A percentile compares a stretch with the other conserved stretches of the same genome.
These are phyloP conservation scores for Rhodosporidiobolus sp. DNA, from an alignment of 768 basidiomycete species.

Conservation along the genomic window DNA sequence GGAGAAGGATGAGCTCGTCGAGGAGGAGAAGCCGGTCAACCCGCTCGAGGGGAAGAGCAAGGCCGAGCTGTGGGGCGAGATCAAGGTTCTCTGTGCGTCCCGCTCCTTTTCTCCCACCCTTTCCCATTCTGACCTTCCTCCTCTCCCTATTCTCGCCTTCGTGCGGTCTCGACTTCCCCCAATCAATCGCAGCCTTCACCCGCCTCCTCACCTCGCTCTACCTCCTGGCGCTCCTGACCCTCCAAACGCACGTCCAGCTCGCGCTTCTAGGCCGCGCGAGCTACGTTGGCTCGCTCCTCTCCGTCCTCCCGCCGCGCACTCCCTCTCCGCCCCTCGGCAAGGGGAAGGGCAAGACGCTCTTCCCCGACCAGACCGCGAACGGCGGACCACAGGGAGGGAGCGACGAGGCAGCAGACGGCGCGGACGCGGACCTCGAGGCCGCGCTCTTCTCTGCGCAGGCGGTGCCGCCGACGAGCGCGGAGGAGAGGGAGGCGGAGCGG, in stretches of 20 bases:
- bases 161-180: no score
- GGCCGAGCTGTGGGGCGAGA: constrained; percentile 83
- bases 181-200: constrained; percentile 73
- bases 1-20: constrained; percentile 50
- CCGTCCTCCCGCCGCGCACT: constrained; percentile 47
- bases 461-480: constrained; percentile 35
- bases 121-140: no score
- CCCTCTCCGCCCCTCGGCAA: constrained; percentile 1
- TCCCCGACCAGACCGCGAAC: not conserved
- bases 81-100: constrained; percentile 75
- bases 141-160: not conserved
- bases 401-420: not conserved
- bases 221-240: constrained; percentile 73
- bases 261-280: constrained; percentile 75
- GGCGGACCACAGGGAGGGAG: not conserved
- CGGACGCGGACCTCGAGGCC: constrained; percentile 26
- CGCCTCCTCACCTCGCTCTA: constrained; percentile 82
- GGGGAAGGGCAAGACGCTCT: not conserved
- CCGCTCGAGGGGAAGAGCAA: constrained; percentile 56
- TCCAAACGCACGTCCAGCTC: constrained; percentile 84
- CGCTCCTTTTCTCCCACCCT: no score
- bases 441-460: constrained; percentile 44
- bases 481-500: constrained; percentile 50
- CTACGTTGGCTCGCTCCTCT: constrained; percentile 68
- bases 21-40: constrained; percentile 27